These are phyloP conservation scores for Pholiota conissans DNA, from an alignment of 768 basidiomycete genomes.

Conservation along the genomic window DNA sequence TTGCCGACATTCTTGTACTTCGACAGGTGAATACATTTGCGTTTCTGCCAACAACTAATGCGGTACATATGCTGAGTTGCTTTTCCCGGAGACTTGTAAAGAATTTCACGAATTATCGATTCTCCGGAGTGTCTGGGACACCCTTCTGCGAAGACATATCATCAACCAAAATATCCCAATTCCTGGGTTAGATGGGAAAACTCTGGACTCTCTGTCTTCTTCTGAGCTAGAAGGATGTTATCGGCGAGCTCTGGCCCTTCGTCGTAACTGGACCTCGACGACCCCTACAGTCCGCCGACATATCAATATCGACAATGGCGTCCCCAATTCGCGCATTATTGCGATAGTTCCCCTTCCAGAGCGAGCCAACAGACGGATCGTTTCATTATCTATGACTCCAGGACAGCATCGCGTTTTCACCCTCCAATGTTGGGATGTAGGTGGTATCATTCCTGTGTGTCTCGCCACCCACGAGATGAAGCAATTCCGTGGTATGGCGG, in stretches of 20 bases:
- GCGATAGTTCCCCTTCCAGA: constrained; percentile 49
- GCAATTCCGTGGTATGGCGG: constrained; percentile 41
- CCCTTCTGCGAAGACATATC: constrained; percentile 41
- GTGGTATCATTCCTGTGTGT: constrained; percentile 30
- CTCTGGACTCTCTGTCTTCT: constrained; percentile 36
- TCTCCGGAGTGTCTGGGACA: constrained; percentile 50
- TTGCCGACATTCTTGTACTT: constrained; percentile 41
- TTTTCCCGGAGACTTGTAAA: constrained; percentile 43
- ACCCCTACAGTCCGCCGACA: constrained; percentile 8
- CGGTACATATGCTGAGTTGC: not conserved
- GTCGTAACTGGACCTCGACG: constrained; percentile 50
- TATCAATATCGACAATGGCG: constrained; percentile 9
- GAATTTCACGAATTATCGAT: constrained; percentile 40
- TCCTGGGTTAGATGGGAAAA: constrained; percentile 33
- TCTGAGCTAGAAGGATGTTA: constrained; percentile 45
- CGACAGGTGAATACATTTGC: constrained; percentile 43
- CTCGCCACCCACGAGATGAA: constrained; percentile 39
- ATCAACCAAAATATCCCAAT: constrained; percentile 45
- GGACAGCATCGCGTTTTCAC: constrained; percentile 19
- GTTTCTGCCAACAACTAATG: not conserved
- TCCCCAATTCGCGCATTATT: constrained; percentile 34
- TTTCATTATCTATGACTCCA: constrained; percentile 38
- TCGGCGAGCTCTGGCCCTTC: constrained; percentile 39
- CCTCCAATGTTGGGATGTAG: constrained; percentile 62
- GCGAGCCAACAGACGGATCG: constrained; percentile 40